Evolutionary conservation across 225 moss, liverwort and hornwort genomes (phyloP), one percentile per base, ranked within the genome.

Genomic region (Bryum argenteum): DNA sequence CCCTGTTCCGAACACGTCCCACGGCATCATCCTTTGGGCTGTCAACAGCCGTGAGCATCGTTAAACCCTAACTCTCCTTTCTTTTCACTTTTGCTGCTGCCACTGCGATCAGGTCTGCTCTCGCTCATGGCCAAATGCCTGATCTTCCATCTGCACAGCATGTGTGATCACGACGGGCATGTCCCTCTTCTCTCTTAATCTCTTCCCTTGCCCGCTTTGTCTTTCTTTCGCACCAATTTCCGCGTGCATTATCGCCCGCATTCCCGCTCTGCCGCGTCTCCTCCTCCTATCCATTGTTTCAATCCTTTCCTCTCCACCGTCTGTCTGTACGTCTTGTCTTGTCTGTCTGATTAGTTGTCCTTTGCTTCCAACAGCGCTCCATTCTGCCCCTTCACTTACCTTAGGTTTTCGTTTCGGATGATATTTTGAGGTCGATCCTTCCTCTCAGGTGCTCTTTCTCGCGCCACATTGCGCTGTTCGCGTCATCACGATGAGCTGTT

Each of bases 21-120:
- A 14, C 14, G 52, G 7, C 43, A 42, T 14, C 67, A 1, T 41
- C 61, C n/a, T 5, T 26, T 42, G 20, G 51, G 51, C 26, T 18
- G 10, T 23, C 2, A 18, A 47, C 33, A 33, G 33, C 10, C 12
- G 51, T 39, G 51, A 26, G 40, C 53, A 42, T 60, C 68, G 61
- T 61, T 53, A 53, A 75, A 68, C 75, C 75, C 75, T 75, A 75
- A 53, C 11, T 3, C 40, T 48, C 17, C 17, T 38, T 22, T 10
- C 23, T 28, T 50, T 51, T 23, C 67, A 41, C 40, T 24, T 61
- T 28, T 16, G 24, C 28, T 16, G 23, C 26, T 40, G 41, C n/a
- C 60, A 18, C 23, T 74, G 23, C 16, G 12, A 39, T 57, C 33
- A 33, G 33, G 5, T 33, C 5, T 33, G 33, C 33, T 33, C 33